Conservation (phyloP, 2,329 filamentous ascomycete species). For the Colletotrichum sublineola region DNA sequence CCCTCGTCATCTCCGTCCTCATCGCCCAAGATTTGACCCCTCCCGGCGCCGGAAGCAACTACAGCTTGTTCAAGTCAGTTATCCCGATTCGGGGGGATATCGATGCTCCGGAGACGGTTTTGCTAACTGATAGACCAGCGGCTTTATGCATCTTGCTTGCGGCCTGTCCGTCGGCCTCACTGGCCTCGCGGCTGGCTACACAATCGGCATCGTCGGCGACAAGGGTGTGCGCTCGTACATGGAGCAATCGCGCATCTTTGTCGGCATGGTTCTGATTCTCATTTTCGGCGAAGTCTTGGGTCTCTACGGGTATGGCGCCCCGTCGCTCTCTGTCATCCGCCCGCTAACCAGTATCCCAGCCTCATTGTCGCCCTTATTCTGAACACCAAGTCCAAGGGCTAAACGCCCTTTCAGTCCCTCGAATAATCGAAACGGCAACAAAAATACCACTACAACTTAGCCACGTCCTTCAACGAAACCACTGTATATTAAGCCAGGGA, state of each 20-base stretch:
- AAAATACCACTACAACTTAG: conserved; percentile 16
- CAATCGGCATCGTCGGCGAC: conserved; percentile 96
- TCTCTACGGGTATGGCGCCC: conserved; percentile 85
- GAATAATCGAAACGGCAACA: conserved; percentile 19
- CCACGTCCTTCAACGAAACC: conserved; percentile 32
- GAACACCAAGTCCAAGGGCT: conserved; percentile 85
- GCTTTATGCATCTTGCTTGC: conserved; percentile 93
- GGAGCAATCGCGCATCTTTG: conserved; percentile 95
- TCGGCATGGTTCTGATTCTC: conserved; percentile 97
- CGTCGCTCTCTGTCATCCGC: too few relatives aligned
- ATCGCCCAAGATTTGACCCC: conserved; percentile 91
- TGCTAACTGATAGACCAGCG: conserved; percentile 61
- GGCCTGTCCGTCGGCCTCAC: conserved; percentile 93
- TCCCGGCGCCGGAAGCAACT: conserved; percentile 70
- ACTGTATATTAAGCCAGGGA: conserved; percentile 41
- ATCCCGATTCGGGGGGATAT: too few relatives aligned
- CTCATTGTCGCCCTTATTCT: conserved; percentile 94
- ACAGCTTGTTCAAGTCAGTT: conserved; percentile 86
- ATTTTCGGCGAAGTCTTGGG: conserved; percentile 99
- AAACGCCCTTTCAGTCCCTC: conserved; percentile 43
- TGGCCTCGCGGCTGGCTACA: conserved; percentile 93
- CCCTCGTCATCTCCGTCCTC: conserved; percentile 94
- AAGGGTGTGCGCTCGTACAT: conserved; percentile 95
- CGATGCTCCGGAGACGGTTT: background rate
- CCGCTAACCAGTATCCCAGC: conserved; percentile 57